A percentile compares a stretch with the other conserved stretches of the same genome.
These are phyloP conservation scores for Pyrus bretschneideri DNA, from an alignment of 306 rosid species.

Conservation along the genomic window DNA sequence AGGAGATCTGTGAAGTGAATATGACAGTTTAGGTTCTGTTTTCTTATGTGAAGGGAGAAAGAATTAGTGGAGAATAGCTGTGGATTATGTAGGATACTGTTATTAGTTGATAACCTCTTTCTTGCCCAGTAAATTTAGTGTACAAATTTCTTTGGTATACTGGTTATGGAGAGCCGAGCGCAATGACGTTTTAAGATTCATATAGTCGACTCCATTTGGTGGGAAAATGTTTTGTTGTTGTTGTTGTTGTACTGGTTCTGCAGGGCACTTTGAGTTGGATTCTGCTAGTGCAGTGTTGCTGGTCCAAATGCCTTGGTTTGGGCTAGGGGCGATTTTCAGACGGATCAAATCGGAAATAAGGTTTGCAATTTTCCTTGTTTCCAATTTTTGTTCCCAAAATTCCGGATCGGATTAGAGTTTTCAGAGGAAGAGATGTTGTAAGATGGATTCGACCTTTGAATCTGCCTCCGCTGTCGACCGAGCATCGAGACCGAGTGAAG, in stretches of 20 bases:
- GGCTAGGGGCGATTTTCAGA: background rate
- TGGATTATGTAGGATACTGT: constrained; percentile 9
- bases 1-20: constrained; percentile 22
- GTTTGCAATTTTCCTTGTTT: no score
- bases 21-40: constrained; percentile 15
- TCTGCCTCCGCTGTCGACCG: no score
- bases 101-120: constrained; percentile 10
- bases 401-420: background rate
- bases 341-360: background rate
- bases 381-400: no score
- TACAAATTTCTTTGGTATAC: background rate
- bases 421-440: no score
- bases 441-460: no score
- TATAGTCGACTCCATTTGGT: rapidly evolving
- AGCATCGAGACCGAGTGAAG: no score
- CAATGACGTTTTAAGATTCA: no score
- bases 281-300: background rate
- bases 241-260: background rate
- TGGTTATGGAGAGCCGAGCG: no score
- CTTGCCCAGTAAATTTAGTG: background rate
- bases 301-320: background rate
- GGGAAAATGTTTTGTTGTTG: no score
- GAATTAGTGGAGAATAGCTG: constrained; percentile 5
- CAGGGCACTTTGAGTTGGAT: no score
- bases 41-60: constrained; percentile 3